Evolutionary conservation across 208 protist species (phyloP), one percentile per base, ranked within the genome.

Genomic region (Wallacemonas collosoma): DNA sequence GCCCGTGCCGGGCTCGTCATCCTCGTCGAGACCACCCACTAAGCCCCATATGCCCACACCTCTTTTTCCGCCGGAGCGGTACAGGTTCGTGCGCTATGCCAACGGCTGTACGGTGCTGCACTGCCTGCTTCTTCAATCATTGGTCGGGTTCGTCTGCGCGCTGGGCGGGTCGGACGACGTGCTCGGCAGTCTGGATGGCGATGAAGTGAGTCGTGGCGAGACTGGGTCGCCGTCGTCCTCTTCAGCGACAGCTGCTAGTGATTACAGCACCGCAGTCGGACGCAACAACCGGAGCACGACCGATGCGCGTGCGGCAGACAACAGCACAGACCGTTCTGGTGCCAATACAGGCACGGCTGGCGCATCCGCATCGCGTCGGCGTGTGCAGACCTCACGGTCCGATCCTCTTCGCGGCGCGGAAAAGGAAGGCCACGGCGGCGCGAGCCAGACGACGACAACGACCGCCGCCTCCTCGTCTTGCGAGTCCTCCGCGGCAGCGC

Each of bases 81-180:
- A 88, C 67, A 77, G 75, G 44, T 96, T 94, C 68, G 73, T 94
- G 51, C 88, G 91, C 17, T 90, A 93, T 71, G 73, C 85, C 41
- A 94, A 91, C 76, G 86, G 91, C 60, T 93, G 86, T 76, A 87
- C 86, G 12, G 78, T 60, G 44, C 79, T 84, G 26, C 80, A 88
- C 51, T 72, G 72, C 17, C 68, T 88, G 44, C 69, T 96, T 40
- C 44, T 91, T 53, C 71, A 70, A 44, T 89, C 91, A 7, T 61
- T 96, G 17, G 64, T 91, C 39, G 76, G 80, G 50, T 93, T 93
- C 68, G 50, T 90, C 9, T 87, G 88, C 11, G 82, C 91, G 35
- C 90, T 93, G 75, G 60, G 60, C 14, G 60, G 60, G 11, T 70
- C 78, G 12, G 60, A 65, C 50, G 60, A 51, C 50, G 60, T 65